These are phyloP conservation scores for Elsinoe australis DNA, from an alignment of 2,329 filamentous ascomycete genomes.

Conservation along the genomic window DNA sequence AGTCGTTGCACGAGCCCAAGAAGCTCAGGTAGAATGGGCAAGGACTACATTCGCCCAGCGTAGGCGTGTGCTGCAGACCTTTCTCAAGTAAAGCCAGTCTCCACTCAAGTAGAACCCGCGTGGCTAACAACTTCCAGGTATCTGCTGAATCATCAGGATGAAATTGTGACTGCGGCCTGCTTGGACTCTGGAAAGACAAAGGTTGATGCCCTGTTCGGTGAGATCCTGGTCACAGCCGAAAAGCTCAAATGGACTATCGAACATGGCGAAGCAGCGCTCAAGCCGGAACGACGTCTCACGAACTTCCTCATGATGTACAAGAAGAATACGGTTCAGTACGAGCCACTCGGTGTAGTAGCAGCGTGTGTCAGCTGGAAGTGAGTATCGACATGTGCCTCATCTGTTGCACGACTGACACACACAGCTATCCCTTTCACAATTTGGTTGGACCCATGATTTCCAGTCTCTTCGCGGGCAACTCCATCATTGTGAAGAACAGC, in stretches of 20 bases:
- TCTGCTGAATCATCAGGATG: constrained; percentile 79
- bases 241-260: constrained; percentile 90
- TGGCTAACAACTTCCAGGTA: constrained; percentile 40
- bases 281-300: constrained; percentile 65
- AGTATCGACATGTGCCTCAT: constrained; percentile 20
- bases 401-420: background rate
- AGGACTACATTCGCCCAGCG: constrained; percentile 70
- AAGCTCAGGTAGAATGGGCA: constrained; percentile 71
- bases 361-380: constrained; percentile 97
- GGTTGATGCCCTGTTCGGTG: constrained; percentile 86
- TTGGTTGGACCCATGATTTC: constrained; percentile 85
- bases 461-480: constrained; percentile 83
- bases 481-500: constrained; percentile 84
- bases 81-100: constrained; percentile 61
- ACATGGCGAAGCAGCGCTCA: constrained; percentile 77
- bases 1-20: constrained; percentile 63
- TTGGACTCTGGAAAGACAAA: constrained; percentile 94
- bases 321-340: constrained; percentile 79
- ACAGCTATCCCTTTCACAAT: constrained; percentile 65
- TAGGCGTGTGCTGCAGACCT: constrained; percentile 67
- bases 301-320: constrained; percentile 96
- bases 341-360: constrained; percentile 85
- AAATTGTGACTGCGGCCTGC: constrained; percentile 76
- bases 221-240: constrained; percentile 88
- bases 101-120: no score